A percentile compares a stretch with the other conserved stretches of the same genome.
Conservation (phyloP, 2,329 filamentous ascomycete species). For the Penicillium sp. region DNA sequence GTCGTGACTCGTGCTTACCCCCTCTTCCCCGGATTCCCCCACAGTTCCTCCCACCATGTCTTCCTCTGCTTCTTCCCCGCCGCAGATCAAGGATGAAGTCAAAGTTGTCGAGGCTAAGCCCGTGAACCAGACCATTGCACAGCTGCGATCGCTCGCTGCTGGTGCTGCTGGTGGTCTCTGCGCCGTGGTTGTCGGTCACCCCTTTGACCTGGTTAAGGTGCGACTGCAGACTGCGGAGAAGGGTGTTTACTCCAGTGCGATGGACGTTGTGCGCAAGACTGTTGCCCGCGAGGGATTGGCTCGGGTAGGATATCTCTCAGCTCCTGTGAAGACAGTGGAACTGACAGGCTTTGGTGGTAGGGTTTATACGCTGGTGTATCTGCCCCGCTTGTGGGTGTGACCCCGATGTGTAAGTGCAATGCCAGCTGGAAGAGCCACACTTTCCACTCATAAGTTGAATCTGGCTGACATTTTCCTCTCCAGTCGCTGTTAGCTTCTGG, state of each 20-base stretch:
- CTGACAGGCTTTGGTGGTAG: conserved; percentile 34
- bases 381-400: conserved; percentile 91
- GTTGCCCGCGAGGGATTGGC: conserved; percentile 80
- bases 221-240: conserved; percentile 93
- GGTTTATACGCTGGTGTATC: conserved; percentile 97
- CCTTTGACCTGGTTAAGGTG: conserved; percentile 97
- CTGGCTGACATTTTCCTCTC: background rate
- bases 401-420: conserved; percentile 86
- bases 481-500: conserved; percentile 69
- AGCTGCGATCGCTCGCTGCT: conserved; percentile 78
- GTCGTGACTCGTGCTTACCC: background rate
- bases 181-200: conserved; percentile 91
- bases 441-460: background rate
- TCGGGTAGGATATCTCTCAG: conserved; percentile 43
- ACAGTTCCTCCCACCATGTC: conserved; percentile 28
- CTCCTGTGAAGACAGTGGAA: background rate
- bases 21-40: conserved; percentile 6
- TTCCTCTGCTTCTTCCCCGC: conserved; percentile 29
- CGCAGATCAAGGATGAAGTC: conserved; percentile 31
- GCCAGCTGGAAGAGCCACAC: conserved; percentile 1
- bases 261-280: conserved; percentile 89
- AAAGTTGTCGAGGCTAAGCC: conserved; percentile 30
- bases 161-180: conserved; percentile 93
- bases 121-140: conserved; percentile 54
- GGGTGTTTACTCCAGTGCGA: conserved; percentile 84